phyloP scores from a whole-genome alignment of 495 filamentous ascomycete species.

The Evernia prunastri region DNA sequence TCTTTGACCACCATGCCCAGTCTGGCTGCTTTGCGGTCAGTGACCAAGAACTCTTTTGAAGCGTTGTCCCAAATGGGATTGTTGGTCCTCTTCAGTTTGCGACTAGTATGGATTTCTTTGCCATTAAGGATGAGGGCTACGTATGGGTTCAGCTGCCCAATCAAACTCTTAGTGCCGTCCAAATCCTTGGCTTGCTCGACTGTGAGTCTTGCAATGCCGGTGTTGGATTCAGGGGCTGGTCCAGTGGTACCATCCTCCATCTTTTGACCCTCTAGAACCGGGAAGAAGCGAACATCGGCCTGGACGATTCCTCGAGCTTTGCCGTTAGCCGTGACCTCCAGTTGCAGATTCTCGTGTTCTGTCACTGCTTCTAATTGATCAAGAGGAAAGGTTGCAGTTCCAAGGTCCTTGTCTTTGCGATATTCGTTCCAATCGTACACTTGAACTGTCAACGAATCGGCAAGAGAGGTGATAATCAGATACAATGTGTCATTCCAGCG shows the following conservation, averaged over 20 bases:
- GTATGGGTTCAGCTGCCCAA: constrained; percentile 87
- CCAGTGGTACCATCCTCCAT: constrained; percentile 69
- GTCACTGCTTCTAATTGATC: constrained; percentile 69
- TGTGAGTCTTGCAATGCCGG: constrained; percentile 86
- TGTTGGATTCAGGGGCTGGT: constrained; percentile 80
- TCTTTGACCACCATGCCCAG: constrained; percentile 92
- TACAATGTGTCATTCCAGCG: constrained; percentile 96
- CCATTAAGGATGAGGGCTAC: constrained; percentile 80
- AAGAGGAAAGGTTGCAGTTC: constrained; percentile 72
- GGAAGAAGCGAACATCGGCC: constrained; percentile 90
- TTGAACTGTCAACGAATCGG: constrained; percentile 74
- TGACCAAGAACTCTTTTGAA: constrained; percentile 87
- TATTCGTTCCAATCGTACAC: constrained; percentile 92
- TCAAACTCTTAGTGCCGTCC: constrained; percentile 79
- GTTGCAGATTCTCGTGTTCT: constrained; percentile 73
- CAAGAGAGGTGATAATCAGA: constrained; percentile 83
- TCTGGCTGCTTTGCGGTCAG: constrained; percentile 80
- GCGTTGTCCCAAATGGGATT: constrained; percentile 89
- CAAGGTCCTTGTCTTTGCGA: constrained; percentile 94
- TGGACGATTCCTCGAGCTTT: constrained; percentile 73
- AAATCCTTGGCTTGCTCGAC: constrained; percentile 95
- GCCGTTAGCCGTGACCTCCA: constrained; percentile 80
- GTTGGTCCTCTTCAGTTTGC: constrained; percentile 91
- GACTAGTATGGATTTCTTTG: constrained; percentile 76
- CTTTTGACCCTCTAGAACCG: constrained; percentile 67